Conservation (phyloP, 2,329 filamentous ascomycete genomes). For the Ceratocystis destructans region DNA sequence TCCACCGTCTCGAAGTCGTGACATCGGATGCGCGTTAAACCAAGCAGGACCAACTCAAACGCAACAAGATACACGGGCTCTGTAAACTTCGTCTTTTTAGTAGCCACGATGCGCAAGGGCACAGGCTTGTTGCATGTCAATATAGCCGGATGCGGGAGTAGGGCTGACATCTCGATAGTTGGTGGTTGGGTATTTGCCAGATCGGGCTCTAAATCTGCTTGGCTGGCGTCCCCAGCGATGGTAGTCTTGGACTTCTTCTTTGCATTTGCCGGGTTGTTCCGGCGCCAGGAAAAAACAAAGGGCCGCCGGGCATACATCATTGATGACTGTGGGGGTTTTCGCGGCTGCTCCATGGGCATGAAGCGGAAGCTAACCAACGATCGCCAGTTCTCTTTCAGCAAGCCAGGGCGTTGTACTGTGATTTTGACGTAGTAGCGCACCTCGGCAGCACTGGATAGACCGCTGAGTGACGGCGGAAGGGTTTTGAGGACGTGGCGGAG, state of each 20-base stretch:
- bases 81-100: constrained; percentile 54
- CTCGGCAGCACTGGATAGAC: constrained; percentile 74
- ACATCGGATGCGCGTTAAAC: constrained; percentile 64
- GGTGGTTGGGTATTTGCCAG: constrained; percentile 34
- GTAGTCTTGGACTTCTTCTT: constrained; percentile 16
- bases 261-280: constrained; percentile 13
- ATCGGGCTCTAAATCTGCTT: constrained; percentile 8
- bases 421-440: constrained; percentile 91
- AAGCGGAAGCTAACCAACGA: constrained; percentile 61
- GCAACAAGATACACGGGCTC: constrained; percentile 64
- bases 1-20: constrained; percentile 61
- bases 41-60: constrained; percentile 69
- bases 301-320: constrained; percentile 74
- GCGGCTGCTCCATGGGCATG: constrained; percentile 80
- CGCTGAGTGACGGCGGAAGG: constrained; percentile 76
- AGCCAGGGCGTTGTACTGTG: constrained; percentile 75
- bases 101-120: constrained; percentile 66
- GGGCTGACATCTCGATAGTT: constrained; percentile 60
- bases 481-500: constrained; percentile 67
- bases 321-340: constrained; percentile 50
- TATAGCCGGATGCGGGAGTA: constrained; percentile 74
- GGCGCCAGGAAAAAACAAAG: constrained; percentile 40
- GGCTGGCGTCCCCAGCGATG: background rate
- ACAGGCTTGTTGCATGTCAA: constrained; percentile 79
- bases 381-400: constrained; percentile 84